Evolutionary conservation across 1,284 basidiomycete genomes (phyloP), one percentile per base, ranked within the genome.

Genomic region (Ustilago trichophora): DNA sequence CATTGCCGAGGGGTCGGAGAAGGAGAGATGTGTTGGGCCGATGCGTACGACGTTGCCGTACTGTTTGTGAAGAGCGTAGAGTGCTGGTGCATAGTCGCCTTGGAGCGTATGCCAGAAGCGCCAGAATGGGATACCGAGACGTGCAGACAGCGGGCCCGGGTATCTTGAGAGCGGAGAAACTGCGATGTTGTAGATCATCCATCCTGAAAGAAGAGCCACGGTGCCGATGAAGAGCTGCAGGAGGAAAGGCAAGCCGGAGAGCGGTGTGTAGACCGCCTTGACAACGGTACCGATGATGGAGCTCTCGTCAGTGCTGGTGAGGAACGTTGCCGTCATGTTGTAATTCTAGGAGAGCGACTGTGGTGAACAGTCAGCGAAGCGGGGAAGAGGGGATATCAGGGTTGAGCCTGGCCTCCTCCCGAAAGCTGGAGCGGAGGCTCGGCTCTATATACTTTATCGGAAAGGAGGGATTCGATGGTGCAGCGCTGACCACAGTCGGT

Each of bases 21-120:
- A 67, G 6, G 67, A 71, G 4, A 77, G 62, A 35, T 77, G 66
- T 8, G 72, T 70, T 3, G 75, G 60, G 0, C 64, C 72, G 38
- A 76, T 73, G 12, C 75, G 75, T 8, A 77, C 75, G n/a, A 67
- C 56, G 29, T 56, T 38, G 25, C 73, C 73, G 37, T 73, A 47
- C 8, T 57, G 52, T 19, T 63, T 41, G 46, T 75, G 73, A 6
- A 60, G 52, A 4, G 38, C 27, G 36, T 58, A 41, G 15, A 75
- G 52, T 1, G 60, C 62, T 8, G 67, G 65, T 5, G 67, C 66
- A 33, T 70, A 75, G 41, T 69, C 50, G 33, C 58, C 58, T 15
- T 48, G 50, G 12, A 69, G 58, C 4, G 70, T 27, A 40, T 72
- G 69, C 43, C 48, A 62, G 41, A 72, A 65, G 13, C 55, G 54